Conservation (phyloP, 108 stramenopile genomes). For the Ochromonas danica region DNA sequence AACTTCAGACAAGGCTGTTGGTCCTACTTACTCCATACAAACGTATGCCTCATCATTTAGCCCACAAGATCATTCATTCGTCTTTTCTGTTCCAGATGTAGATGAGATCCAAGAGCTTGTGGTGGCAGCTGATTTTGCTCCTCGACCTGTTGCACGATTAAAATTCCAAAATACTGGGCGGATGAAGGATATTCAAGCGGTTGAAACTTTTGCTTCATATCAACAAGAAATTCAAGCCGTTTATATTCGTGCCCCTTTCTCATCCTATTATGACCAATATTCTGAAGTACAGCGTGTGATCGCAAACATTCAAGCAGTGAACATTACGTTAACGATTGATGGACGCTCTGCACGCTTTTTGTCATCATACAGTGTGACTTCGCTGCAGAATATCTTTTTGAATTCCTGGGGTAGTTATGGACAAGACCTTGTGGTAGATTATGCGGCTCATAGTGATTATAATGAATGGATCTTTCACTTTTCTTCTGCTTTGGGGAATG, state of each 20-base stretch:
- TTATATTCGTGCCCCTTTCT: conserved; percentile 19
- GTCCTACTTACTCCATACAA: neutral
- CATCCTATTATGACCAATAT: neutral
- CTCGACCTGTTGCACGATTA: neutral
- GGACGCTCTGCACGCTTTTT: neutral
- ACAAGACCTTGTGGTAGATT: neutral
- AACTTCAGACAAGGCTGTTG: neutral
- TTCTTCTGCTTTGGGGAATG: neutral
- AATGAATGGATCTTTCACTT: neutral
- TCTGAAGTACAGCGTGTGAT: neutral
- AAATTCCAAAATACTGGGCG: neutral
- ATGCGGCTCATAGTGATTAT: neutral
- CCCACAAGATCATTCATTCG: neutral
- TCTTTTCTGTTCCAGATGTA: neutral
- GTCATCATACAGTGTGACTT: neutral
- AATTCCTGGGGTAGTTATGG: neutral
- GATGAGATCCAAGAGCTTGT: neutral
- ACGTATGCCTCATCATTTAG: neutral
- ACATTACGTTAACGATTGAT: neutral
- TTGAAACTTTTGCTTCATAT: neutral
- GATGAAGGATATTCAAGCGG: conserved; percentile 17
- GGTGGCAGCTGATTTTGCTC: neutral
- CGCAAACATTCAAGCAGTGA: neutral
- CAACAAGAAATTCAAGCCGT: conserved; percentile 13
- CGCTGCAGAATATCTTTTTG: neutral